These are phyloP conservation scores for Rubia peregrina DNA, from an alignment of 305 asterid genomes.

Conservation along the genomic window DNA sequence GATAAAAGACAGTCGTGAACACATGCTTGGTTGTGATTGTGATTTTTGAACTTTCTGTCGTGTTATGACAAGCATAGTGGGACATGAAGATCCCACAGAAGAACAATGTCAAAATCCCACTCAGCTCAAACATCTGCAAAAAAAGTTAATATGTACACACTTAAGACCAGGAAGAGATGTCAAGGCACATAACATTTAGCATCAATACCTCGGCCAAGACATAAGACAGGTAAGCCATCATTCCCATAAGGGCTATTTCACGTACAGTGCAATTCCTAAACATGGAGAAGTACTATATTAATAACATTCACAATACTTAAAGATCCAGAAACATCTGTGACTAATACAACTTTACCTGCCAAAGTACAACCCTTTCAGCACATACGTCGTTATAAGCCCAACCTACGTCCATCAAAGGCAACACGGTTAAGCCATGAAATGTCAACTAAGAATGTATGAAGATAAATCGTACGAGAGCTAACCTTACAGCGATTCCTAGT, in stretches of 20 bases:
- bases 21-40: slow-evolving; percentile 63
- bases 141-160: slow-evolving; percentile 7
- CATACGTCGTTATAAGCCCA: slow-evolving; percentile 68
- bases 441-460: neutral
- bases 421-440: neutral
- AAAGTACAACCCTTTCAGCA: slow-evolving; percentile 73
- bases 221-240: slow-evolving; percentile 94
- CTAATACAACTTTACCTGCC: slow-evolving; percentile 44
- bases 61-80: slow-evolving; percentile 95
- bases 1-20: slow-evolving; percentile 83
- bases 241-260: slow-evolving; percentile 77
- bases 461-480: neutral
- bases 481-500: slow-evolving; percentile 76
- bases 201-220: slow-evolving; percentile 80
- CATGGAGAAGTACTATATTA: slow-evolving; percentile 7
- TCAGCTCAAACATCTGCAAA: slow-evolving; percentile 57
- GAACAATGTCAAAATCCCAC: slow-evolving; percentile 93
- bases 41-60: slow-evolving; percentile 78
- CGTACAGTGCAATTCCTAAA: slow-evolving; percentile 85
- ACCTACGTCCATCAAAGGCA: slow-evolving; percentile 39
- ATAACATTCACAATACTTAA: neutral
- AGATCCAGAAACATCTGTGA: neutral
- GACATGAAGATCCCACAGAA: slow-evolving; percentile 86
- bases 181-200: neutral
- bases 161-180: neutral